Conservation (phyloP, 805 yeast genomes). For the Kodamaea jinghongensis region DNA sequence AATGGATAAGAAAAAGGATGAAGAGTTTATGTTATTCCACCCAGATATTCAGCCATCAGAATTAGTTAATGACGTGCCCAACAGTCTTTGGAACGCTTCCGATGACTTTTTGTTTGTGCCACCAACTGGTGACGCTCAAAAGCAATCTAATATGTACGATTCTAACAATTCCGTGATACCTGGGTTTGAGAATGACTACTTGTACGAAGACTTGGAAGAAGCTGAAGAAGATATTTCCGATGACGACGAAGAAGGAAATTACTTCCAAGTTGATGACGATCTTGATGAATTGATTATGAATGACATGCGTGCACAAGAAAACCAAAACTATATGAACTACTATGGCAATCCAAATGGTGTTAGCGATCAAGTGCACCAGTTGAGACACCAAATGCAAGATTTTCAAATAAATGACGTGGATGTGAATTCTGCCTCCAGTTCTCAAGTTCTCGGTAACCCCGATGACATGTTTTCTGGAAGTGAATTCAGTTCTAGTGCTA, state of each 20-base stretch:
- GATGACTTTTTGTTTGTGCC: conserved; percentile 33
- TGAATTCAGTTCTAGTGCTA: conserved; percentile 2
- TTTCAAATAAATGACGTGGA: conserved; percentile 7
- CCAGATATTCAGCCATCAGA: conserved; percentile 43
- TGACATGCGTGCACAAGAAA: conserved; percentile 5
- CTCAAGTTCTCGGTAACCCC: not conserved
- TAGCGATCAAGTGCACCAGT: conserved; percentile 8
- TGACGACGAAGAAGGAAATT: conserved; percentile 38
- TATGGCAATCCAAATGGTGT: conserved; percentile 6
- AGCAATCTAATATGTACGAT: conserved; percentile 9
- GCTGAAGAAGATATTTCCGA: conserved; percentile 43
- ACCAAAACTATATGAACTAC: conserved; percentile 8
- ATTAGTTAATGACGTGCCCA: conserved; percentile 25
- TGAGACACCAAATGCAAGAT: conserved; percentile 10
- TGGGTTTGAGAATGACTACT: conserved; percentile 35
- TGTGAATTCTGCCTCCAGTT: not conserved
- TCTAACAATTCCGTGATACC: conserved; percentile 20
- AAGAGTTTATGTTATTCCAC: conserved; percentile 37
- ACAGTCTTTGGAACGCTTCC: conserved; percentile 9
- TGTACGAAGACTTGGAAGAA: conserved; percentile 37
- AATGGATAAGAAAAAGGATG: conserved; percentile 26
- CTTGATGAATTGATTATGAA: conserved; percentile 28
- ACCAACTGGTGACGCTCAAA: conserved; percentile 9
- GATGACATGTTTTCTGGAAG: not conserved
- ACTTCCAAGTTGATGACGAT: conserved; percentile 34